phyloP scores from a whole-genome alignment of 768 basidiomycete genomes.

The Russula vinacea region DNA sequence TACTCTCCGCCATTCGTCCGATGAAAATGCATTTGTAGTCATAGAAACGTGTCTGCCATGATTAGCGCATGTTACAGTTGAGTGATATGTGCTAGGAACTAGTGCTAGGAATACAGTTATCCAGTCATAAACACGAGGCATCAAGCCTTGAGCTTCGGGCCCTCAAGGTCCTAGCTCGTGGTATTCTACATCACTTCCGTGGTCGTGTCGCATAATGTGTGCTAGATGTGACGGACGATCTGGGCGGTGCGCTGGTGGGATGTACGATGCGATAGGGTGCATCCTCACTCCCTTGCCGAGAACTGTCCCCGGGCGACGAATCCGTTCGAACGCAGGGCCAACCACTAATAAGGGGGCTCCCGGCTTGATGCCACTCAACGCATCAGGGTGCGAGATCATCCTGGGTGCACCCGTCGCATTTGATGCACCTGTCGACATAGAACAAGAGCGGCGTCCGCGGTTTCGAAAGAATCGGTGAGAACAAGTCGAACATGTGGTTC shows the following conservation, averaged over 20 bases:
- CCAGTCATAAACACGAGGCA: background rate
- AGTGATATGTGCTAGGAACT: slow-evolving; percentile 19
- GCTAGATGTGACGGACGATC: background rate
- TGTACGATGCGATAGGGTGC: slow-evolving; percentile 54
- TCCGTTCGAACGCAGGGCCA: slow-evolving; percentile 46
- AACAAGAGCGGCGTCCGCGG: slow-evolving; percentile 54
- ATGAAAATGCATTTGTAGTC: background rate
- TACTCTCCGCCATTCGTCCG: slow-evolving; percentile 1
- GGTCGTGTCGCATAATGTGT: slow-evolving; percentile 7
- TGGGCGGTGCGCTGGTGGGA: background rate
- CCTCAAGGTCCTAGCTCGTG: slow-evolving; percentile 8
- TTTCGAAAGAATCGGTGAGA: slow-evolving; percentile 38
- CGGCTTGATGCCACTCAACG: slow-evolving; percentile 24
- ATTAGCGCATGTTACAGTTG: slow-evolving; percentile 8
- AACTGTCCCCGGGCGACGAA: slow-evolving; percentile 45
- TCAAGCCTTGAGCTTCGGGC: slow-evolving; percentile 12
- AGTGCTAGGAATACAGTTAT: slow-evolving; percentile 24
- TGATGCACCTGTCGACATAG: slow-evolving; percentile 38
- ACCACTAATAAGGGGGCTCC: slow-evolving; percentile 45
- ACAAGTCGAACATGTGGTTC: slow-evolving; percentile 29
- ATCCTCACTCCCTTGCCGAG: slow-evolving; percentile 49
- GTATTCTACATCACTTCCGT: slow-evolving; percentile 18
- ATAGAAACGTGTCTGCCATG: slow-evolving; percentile 12
- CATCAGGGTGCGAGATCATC: slow-evolving; percentile 26
- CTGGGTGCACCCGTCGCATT: slow-evolving; percentile 29